Evolutionary conservation across 331 rosid species (phyloP).

Genomic region (Erythrophleum ivorense): DNA sequence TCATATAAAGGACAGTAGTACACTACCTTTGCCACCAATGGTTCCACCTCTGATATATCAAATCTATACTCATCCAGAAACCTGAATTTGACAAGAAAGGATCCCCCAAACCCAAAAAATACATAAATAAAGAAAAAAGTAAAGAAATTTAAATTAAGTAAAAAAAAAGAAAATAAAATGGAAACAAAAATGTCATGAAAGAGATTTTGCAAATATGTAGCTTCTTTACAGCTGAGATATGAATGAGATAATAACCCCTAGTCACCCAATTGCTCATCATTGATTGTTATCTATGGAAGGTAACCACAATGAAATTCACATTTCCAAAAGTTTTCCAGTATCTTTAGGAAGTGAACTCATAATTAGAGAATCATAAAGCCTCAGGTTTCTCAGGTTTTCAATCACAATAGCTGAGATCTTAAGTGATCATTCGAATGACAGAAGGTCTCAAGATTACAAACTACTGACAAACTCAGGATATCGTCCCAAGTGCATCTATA

Average conservation of each 20-base stretch:
- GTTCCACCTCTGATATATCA: slow-evolving; percentile 49
- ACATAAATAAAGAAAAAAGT: too few species aligned
- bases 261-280: too few species aligned
- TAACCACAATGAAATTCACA: too few species aligned
- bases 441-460: background rate
- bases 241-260: background rate
- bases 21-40: slow-evolving; percentile 50
- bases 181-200: background rate
- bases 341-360: background rate
- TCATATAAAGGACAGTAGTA: background rate
- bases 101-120: too few species aligned
- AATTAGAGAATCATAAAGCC: background rate
- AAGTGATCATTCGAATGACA: too few species aligned
- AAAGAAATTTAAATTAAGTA: background rate
- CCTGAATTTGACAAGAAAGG: slow-evolving; percentile 31
- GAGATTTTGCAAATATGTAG: background rate
- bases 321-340: background rate
- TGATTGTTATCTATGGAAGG: background rate
- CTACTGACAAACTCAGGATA: too few species aligned
- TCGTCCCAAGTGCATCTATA: background rate
- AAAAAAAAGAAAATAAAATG: background rate
- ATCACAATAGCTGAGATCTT: too few species aligned
- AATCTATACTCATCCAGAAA: slow-evolving; percentile 42
- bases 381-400: background rate
- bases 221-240: background rate